Conservation (phyloP, 441 rosid species). For the Gossypium davidsonii region DNA sequence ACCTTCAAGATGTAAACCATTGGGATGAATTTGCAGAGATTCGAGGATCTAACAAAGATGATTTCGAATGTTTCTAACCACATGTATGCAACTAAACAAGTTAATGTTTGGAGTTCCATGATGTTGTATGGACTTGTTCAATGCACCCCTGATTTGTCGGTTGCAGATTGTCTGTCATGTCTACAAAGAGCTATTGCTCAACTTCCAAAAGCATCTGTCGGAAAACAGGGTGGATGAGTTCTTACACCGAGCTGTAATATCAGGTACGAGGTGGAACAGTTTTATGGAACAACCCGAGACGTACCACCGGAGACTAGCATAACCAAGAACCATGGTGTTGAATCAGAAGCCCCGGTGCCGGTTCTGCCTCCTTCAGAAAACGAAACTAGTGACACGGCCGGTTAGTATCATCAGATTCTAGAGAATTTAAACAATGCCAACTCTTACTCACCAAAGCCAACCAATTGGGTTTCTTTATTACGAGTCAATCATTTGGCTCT, state of each 20-base stretch:
- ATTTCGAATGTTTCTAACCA: not conserved
- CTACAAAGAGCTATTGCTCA: not conserved
- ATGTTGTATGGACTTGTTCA: not conserved
- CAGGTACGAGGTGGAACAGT: not conserved
- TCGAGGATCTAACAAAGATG: not conserved
- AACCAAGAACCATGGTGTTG: not conserved
- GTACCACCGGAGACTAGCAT: not conserved
- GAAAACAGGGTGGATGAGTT: not conserved
- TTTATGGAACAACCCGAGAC: not conserved
- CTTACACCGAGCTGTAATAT: not conserved
- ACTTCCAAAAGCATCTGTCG: not conserved
- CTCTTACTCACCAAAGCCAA: no score
- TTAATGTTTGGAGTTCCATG: not conserved
- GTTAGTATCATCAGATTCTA: not conserved
- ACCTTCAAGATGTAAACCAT: not conserved
- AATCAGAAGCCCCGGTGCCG: not conserved
- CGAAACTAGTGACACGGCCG: not conserved
- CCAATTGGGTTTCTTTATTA: no score
- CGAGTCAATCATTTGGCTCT: no score
- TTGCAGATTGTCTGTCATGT: not conserved
- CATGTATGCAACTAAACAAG: not conserved
- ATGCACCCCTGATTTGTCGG: not conserved
- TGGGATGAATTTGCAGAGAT: not conserved
- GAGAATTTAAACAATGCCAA: not conserved
- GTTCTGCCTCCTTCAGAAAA: not conserved